phyloP scores from a whole-genome alignment of 441 rosid species.

The Euphorbia celastroides region DNA sequence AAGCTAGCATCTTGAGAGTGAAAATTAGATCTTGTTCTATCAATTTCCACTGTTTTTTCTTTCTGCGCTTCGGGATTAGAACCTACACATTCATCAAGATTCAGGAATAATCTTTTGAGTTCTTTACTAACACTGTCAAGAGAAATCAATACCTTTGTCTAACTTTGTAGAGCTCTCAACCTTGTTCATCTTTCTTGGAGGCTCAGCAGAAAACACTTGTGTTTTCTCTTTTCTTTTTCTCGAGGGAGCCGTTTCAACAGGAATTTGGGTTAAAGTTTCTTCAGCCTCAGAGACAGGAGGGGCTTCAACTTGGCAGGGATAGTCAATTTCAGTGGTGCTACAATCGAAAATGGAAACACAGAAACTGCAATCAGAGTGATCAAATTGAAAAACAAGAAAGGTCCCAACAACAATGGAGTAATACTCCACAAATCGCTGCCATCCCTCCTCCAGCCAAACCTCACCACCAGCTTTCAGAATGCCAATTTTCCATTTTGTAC shows the following conservation, averaged over 20 bases:
- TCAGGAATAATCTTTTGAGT: background rate
- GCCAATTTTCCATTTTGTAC: background rate
- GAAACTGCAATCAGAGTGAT: slow-evolving; percentile 21
- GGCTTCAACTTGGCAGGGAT: background rate
- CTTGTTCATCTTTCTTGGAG: slow-evolving; percentile 1
- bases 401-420: slow-evolving; percentile 30
- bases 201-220: background rate
- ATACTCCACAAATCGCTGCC: slow-evolving; percentile 37
- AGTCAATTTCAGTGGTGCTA: slow-evolving; percentile 24
- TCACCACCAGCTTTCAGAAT: background rate
- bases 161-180: too few species aligned
- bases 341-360: slow-evolving; percentile 26
- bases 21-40: slow-evolving; percentile 12
- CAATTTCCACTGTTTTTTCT: slow-evolving; percentile 13
- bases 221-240: slow-evolving; percentile 1
- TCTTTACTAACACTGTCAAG: background rate
- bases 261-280: slow-evolving; percentile 20
- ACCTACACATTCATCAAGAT: background rate
- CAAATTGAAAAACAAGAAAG: slow-evolving; percentile 33
- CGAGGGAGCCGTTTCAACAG: background rate
- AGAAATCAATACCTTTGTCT: too few species aligned
- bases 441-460: slow-evolving; percentile 46
- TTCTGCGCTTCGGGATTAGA: slow-evolving; percentile 3
- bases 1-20: slow-evolving; percentile 19
- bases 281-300: slow-evolving; percentile 39